Conservation (phyloP, 2,329 filamentous ascomycete species). For the Fusarium sororula region DNA sequence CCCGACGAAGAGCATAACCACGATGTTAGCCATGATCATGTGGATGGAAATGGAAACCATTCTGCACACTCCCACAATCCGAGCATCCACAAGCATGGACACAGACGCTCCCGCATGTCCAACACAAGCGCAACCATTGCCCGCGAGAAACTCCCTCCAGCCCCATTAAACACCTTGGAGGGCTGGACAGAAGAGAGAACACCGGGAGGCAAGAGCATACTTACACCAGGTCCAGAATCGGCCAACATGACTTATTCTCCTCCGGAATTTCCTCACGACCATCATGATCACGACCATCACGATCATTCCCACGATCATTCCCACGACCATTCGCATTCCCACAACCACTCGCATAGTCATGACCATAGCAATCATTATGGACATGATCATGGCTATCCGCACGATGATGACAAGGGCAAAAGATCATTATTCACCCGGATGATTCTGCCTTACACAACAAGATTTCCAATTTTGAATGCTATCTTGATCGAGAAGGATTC, state of each 20-base stretch:
- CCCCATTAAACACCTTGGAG: constrained; percentile 47
- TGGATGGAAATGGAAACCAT: constrained; percentile 32
- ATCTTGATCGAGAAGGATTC: constrained; percentile 93
- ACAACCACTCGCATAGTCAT: constrained; percentile 26
- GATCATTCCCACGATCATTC: constrained; percentile 37
- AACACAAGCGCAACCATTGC: constrained; percentile 41
- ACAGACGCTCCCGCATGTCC: constrained; percentile 45
- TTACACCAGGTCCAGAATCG: constrained; percentile 47
- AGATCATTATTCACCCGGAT: constrained; percentile 77
- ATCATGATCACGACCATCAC: constrained; percentile 41
- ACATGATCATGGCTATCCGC: constrained; percentile 43
- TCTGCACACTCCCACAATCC: constrained; percentile 39
- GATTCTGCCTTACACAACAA: constrained; percentile 74
- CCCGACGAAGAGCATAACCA: constrained; percentile 47
- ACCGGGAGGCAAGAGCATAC: constrained; percentile 52
- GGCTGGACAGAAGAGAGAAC: constrained; percentile 55
- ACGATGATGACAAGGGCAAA: constrained; percentile 54
- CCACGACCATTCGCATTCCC: constrained; percentile 41
- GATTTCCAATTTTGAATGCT: constrained; percentile 82
- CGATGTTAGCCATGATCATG: constrained; percentile 37
- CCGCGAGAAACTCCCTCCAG: constrained; percentile 46
- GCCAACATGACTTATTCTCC: constrained; percentile 43
- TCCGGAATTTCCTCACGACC: constrained; percentile 44
- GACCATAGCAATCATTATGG: constrained; percentile 36
- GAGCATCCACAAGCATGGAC: constrained; percentile 42